Evolutionary conservation across 1,139 yeast species (phyloP).

Genomic region (Dujonia santamariae): DNA sequence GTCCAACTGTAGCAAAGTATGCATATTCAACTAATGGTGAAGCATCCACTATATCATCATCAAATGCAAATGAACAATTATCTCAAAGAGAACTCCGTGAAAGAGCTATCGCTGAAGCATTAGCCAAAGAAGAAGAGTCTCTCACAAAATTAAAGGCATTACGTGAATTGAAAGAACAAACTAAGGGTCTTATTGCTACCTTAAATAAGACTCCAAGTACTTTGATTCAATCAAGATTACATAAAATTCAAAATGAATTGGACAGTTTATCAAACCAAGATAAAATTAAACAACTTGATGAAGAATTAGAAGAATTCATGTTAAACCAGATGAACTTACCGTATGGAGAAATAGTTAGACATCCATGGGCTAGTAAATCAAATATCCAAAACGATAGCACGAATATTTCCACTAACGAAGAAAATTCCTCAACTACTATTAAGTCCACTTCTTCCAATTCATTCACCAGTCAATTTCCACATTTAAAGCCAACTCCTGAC

Average conservation of each 20-base stretch:
- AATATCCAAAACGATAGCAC: conserved; percentile 3
- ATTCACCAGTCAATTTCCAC: conserved; percentile 32
- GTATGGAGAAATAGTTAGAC: conserved; percentile 22
- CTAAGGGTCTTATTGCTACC: conserved; percentile 26
- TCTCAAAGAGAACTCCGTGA: conserved; percentile 37
- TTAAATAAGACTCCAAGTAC: conserved; percentile 36
- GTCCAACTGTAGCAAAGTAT: not conserved
- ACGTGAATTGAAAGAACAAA: conserved; percentile 31
- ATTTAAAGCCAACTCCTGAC: conserved; percentile 43
- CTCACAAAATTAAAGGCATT: conserved; percentile 33
- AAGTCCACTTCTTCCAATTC: conserved; percentile 32
- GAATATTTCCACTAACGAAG: not conserved
- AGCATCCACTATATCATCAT: not conserved
- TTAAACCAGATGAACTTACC: conserved; percentile 35
- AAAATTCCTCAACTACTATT: conserved; percentile 9
- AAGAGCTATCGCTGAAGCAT: conserved; percentile 41
- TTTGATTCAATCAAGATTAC: conserved; percentile 28
- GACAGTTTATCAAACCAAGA: conserved; percentile 22
- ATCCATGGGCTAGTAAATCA: conserved; percentile 31
- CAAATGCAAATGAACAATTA: conserved; percentile 6
- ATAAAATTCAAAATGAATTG: conserved; percentile 30
- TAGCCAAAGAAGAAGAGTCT: conserved; percentile 44
- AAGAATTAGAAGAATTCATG: conserved; percentile 42
- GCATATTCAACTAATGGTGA: not conserved
- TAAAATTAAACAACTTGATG: conserved; percentile 40